Evolutionary conservation across 371 early-diverging fungal genomes (phyloP).

Genomic region (Rhizomucor pusillus): DNA sequence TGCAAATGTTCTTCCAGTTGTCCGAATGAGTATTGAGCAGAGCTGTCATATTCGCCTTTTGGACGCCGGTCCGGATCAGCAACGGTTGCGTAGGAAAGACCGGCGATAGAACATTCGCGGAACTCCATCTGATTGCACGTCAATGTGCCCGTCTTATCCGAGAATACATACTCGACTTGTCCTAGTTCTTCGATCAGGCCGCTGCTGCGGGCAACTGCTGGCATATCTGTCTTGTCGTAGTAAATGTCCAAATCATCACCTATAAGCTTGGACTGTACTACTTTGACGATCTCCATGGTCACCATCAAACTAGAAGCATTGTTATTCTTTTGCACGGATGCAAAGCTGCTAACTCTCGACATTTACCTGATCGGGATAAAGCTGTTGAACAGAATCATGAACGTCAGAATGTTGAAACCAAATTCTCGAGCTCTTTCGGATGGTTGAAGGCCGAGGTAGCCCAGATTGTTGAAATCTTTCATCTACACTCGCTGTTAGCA

Average conservation of each 20-base stretch:
- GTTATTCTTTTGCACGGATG: neutral
- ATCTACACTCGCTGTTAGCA: neutral
- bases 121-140: constrained; percentile 97
- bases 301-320: constrained; percentile 69
- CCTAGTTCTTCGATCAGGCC: constrained; percentile 94
- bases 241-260: constrained; percentile 84
- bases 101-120: constrained; percentile 80
- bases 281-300: constrained; percentile 91
- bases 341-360: neutral
- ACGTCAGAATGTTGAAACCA: constrained; percentile 76
- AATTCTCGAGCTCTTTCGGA: constrained; percentile 44
- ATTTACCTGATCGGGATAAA: constrained; percentile 82
- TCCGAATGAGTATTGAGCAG: constrained; percentile 60
- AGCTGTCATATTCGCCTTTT: constrained; percentile 20
- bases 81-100: constrained; percentile 65
- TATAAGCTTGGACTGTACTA: constrained; percentile 76
- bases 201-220: constrained; percentile 86
- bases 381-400: constrained; percentile 88
- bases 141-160: constrained; percentile 94
- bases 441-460: constrained; percentile 27
- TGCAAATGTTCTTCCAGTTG: constrained; percentile 58
- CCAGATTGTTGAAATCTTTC: constrained; percentile 15
- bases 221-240: constrained; percentile 79
- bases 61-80: constrained; percentile 63
- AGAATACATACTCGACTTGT: constrained; percentile 82